Conservation (phyloP, 2,329 filamentous ascomycete species). For the Colletotrichum agaves region DNA sequence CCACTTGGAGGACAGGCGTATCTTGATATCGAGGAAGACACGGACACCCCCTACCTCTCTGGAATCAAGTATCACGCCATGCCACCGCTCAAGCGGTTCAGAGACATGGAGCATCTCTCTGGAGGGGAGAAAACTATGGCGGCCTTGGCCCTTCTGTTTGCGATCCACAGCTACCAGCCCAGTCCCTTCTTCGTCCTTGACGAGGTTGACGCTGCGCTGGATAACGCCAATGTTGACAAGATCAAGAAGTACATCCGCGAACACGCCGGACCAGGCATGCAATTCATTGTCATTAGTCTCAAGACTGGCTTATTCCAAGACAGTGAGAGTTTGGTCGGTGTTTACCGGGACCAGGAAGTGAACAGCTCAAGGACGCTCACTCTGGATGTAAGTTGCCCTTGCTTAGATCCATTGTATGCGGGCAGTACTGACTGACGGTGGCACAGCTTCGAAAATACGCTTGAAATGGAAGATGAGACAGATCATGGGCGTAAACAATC, state of each 20-base stretch:
- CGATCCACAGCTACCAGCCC: constrained; percentile 95
- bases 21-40: constrained; percentile 91
- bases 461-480: background rate
- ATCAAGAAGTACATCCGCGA: constrained; percentile 97
- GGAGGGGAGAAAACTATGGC: constrained; percentile 99
- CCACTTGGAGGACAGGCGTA: constrained; percentile 91
- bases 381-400: constrained; percentile 81
- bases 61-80: constrained; percentile 99
- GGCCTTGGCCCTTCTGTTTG: constrained; percentile 93
- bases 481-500: background rate
- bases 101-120: constrained; percentile 98
- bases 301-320: constrained; percentile 97
- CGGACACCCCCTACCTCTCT: constrained; percentile 93
- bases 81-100: constrained; percentile 97
- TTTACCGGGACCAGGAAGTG: constrained; percentile 93
- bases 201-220: constrained; percentile 97
- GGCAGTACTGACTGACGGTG: constrained; percentile 16
- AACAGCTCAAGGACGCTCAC: constrained; percentile 94
- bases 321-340: constrained; percentile 93
- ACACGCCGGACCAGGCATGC: constrained; percentile 96
- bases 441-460: constrained; percentile 32
- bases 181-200: constrained; percentile 98
- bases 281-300: constrained; percentile 97
- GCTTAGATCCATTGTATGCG: background rate
- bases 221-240: constrained; percentile 95